Evolutionary conservation across 140 eudicot species (phyloP).

Genomic region (Ambrosia hybrid): DNA sequence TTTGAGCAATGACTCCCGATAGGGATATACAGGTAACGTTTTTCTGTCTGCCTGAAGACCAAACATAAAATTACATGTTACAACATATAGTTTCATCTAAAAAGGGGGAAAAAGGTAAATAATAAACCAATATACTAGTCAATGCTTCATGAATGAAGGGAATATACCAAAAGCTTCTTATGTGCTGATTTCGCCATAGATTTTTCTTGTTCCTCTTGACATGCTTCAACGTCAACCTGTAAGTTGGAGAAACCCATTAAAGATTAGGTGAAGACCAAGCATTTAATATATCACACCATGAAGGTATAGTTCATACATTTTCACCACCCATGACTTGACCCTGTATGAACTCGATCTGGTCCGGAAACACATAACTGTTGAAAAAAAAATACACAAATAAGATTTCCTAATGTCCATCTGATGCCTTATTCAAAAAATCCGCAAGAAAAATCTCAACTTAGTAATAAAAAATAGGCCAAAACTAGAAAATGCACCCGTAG

Average conservation of each 20-base stretch:
- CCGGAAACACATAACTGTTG: slow-evolving; percentile 85
- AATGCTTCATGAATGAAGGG: slow-evolving; percentile 11
- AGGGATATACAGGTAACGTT: slow-evolving; percentile 83
- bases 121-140: not conserved
- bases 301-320: slow-evolving; percentile 51
- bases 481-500: slow-evolving; percentile 48
- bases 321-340: slow-evolving; percentile 86
- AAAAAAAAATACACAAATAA: slow-evolving; percentile 5
- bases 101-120: slow-evolving; percentile 13
- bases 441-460: not conserved
- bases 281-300: not conserved
- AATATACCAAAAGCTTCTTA: slow-evolving; percentile 83
- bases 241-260: slow-evolving; percentile 1
- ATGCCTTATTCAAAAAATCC: not conserved
- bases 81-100: not conserved
- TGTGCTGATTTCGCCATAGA: slow-evolving; percentile 68
- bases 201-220: slow-evolving; percentile 48
- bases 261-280: not conserved
- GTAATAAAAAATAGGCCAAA: not conserved
- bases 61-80: slow-evolving; percentile 19
- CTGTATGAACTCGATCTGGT: slow-evolving; percentile 91
- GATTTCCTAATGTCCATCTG: not conserved
- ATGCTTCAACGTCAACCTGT: slow-evolving; percentile 64
- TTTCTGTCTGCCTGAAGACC: slow-evolving; percentile 73
- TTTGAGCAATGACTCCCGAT: slow-evolving; percentile 76